These are phyloP conservation scores for Thraustochytrium sp. DNA, from an alignment of 352 stramenopile genomes.

Conservation along the genomic window DNA sequence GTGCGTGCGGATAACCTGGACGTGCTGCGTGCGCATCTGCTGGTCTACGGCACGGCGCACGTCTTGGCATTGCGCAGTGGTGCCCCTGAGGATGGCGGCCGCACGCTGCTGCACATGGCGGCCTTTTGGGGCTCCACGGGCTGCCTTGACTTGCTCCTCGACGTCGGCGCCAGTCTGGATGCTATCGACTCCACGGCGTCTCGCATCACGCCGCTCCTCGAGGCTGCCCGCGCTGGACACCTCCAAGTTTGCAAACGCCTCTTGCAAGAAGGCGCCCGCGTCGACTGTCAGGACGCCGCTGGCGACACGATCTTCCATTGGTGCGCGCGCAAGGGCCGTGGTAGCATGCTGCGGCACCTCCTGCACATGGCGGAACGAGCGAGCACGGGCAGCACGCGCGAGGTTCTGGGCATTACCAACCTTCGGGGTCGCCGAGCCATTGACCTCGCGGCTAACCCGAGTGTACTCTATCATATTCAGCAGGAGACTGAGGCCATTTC, in stretches of 20 bases:
- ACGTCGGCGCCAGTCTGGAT: neutral
- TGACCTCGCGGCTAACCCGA: constrained; percentile 8
- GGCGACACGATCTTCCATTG: constrained; percentile 33
- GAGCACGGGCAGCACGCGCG: neutral
- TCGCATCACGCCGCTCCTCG: neutral
- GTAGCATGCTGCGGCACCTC: constrained; percentile 31
- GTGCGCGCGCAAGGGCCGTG: constrained; percentile 7
- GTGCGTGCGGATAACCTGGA: neutral
- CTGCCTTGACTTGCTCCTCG: constrained; percentile 5
- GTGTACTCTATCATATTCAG: neutral
- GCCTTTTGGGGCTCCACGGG: constrained; percentile 21
- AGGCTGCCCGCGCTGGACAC: neutral
- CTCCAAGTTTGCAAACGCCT: neutral
- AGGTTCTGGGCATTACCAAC: neutral
- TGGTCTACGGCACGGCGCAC: neutral
- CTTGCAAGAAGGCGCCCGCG: neutral
- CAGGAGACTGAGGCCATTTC: neutral
- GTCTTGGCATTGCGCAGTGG: neutral
- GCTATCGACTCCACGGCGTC: neutral
- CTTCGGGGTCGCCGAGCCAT: neutral
- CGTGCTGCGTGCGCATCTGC: neutral
- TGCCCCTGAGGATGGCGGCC: neutral
- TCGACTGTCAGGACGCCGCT: neutral
- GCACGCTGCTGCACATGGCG: constrained; percentile 12
- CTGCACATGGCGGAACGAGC: neutral